Percentiles rank a stretch among this genome's conserved stretches.
Conservation (phyloP, 2,329 filamentous ascomycete genomes). For the Trichothecium sympodiale region DNA sequence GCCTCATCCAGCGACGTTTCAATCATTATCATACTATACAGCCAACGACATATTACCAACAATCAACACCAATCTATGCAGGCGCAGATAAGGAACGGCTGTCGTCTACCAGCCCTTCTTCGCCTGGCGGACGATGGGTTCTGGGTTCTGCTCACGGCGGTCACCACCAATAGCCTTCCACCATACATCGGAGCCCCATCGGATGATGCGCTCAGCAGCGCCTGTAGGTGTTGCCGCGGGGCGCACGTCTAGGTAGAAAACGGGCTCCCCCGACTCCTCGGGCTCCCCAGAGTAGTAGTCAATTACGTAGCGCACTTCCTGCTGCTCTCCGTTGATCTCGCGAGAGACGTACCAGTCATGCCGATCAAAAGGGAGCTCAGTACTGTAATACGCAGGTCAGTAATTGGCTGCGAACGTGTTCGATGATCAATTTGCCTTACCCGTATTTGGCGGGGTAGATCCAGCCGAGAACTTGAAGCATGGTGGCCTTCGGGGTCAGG, state of each 20-base stretch:
- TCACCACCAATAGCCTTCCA: conserved; percentile 73
- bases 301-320: conserved; percentile 87
- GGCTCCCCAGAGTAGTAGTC: conserved; percentile 86
- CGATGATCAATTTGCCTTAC: conserved; percentile 44
- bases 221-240: conserved; percentile 75
- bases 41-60: no score
- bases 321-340: conserved; percentile 52
- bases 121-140: conserved; percentile 18
- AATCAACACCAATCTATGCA: no score
- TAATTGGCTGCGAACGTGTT: no score
- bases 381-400: no score
- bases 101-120: no score
- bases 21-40: no score
- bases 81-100: no score
- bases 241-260: conserved; percentile 91
- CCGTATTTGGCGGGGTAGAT: conserved; percentile 70
- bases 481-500: conserved; percentile 79
- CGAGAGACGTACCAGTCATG: conserved; percentile 94
- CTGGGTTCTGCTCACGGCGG: conserved; percentile 36
- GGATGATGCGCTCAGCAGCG: conserved; percentile 69
- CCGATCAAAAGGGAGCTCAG: conserved; percentile 83
- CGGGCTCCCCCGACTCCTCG: conserved; percentile 77
- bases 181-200: conserved; percentile 93
- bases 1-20: no score
- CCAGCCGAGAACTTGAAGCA: conserved; percentile 70